Conservation (phyloP, 352 stramenopile species). For the Phytophthora multivora region DNA sequence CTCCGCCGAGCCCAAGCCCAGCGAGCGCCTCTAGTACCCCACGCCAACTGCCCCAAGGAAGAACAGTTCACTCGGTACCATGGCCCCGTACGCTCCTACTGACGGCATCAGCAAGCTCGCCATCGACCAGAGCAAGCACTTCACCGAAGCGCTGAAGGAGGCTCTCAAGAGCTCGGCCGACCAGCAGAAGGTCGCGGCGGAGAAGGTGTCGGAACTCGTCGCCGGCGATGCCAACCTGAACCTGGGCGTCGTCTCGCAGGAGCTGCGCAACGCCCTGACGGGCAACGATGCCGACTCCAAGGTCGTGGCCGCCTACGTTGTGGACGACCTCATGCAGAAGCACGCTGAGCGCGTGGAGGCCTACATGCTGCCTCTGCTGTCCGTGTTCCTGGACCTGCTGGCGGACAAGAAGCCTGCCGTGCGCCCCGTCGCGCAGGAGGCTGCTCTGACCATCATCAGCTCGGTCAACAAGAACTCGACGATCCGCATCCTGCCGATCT, state of each 20-base stretch:
- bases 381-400: conserved; percentile 77
- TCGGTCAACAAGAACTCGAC: conserved; percentile 88
- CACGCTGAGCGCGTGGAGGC: conserved; percentile 79
- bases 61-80: conserved; percentile 45
- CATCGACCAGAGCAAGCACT: conserved; percentile 92
- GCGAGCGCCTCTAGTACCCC: conserved; percentile 39
- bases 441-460: conserved; percentile 80
- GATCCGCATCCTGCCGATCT: conserved; percentile 86
- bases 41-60: conserved; percentile 31
- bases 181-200: conserved; percentile 82
- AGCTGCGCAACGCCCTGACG: conserved; percentile 67
- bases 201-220: conserved; percentile 86
- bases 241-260: conserved; percentile 67
- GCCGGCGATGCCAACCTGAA: conserved; percentile 75
- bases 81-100: conserved; percentile 84
- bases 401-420: conserved; percentile 86
- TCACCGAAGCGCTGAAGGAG: conserved; percentile 84
- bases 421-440: conserved; percentile 69
- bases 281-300: conserved; percentile 68
- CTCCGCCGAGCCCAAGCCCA: conserved; percentile 47
- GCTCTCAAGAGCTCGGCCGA: conserved; percentile 69
- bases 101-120: conserved; percentile 85
- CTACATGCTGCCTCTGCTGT: conserved; percentile 75
- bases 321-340: conserved; percentile 89
- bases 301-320: conserved; percentile 72